Evolutionary conservation across 306 rosid genomes (phyloP), one percentile per base, ranked within the genome.

Genomic region (Cicer arietinum): DNA sequence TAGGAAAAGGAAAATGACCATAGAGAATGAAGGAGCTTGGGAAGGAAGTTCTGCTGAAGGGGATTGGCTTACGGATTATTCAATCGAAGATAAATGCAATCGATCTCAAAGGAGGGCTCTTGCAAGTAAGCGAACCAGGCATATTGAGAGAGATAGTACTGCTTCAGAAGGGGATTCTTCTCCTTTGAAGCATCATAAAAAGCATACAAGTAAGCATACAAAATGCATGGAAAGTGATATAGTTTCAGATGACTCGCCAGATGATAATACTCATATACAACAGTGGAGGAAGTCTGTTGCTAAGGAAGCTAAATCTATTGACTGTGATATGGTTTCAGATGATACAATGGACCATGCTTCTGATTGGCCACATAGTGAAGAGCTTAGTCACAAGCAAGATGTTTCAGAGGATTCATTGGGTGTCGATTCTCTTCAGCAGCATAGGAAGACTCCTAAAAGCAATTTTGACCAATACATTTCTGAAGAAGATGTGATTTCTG

Each of bases 1-100:
- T 48, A 82, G 90, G 81, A 91, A 89, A 87, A 89, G 97, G 83
- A 89, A 89, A 81, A 64, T 75, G 89, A 35, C 63, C 11, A 67
- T 30, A 1, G 84, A 83, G 52, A 69, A 74, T 17, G 79, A 77
- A 43, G 8, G 76, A 35, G 44, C 74, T 73, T 62, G 87, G 86
- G 81, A 86, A 80, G 83, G 74, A 12, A 76, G 75, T 79, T 70
- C 65, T 54, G 35, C 77, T 11, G 79, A 71, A 59, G 80, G 46
- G 39, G 77, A 60, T 61, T 53, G 8, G 17, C 6, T 39, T 52
- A 81, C 80, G 0, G 87, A 83, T 71, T 13, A 68, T 84, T 59
- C 79, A 8, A 35, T 10, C 9, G 78, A 79, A 70, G 75, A 71
- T 66, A 65, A 57, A 57, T 10, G 51, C 68, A 68, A 58, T 20